Evolutionary conservation across 2,329 filamentous ascomycete species (phyloP).

Genomic region (Aspergillus sp.): DNA sequence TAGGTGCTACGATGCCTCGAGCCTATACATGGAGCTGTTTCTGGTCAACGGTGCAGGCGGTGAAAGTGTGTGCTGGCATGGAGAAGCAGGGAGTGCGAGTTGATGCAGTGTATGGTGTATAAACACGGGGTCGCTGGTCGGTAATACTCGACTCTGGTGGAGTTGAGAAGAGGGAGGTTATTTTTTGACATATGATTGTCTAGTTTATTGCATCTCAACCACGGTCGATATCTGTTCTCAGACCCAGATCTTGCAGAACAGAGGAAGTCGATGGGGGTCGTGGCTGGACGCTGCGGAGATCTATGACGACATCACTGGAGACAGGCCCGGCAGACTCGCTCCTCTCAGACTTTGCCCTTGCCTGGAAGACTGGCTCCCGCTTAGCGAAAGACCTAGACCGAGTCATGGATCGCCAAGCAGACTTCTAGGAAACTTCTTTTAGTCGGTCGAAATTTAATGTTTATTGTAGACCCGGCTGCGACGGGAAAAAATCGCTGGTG

Average conservation of each 20-base stretch:
- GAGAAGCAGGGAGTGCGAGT: not conserved
- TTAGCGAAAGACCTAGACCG: not conserved
- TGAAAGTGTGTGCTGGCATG: not conserved
- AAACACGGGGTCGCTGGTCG: not conserved
- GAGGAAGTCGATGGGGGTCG: not conserved
- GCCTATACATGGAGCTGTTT: not conserved
- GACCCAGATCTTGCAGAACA: not conserved
- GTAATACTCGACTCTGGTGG: not conserved
- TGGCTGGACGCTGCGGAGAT: not conserved
- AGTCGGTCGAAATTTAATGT: not conserved
- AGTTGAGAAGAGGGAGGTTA: not conserved
- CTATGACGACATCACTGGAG: slow-evolving; percentile 3
- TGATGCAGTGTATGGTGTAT: not conserved
- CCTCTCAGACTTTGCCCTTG: not conserved
- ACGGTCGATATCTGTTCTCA: not conserved
- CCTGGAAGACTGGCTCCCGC: not conserved
- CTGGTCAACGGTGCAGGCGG: not conserved
- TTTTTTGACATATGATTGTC: not conserved
- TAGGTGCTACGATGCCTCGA: not conserved
- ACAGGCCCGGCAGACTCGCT: not conserved
- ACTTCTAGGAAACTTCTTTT: not conserved
- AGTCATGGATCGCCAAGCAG: not conserved
- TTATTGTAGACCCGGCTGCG: not conserved
- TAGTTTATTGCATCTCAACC: not conserved
- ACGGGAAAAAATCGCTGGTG: not conserved